These are phyloP conservation scores for Coemansia reversa DNA, from an alignment of 192 early-diverging fungal genomes.

Conservation along the genomic window DNA sequence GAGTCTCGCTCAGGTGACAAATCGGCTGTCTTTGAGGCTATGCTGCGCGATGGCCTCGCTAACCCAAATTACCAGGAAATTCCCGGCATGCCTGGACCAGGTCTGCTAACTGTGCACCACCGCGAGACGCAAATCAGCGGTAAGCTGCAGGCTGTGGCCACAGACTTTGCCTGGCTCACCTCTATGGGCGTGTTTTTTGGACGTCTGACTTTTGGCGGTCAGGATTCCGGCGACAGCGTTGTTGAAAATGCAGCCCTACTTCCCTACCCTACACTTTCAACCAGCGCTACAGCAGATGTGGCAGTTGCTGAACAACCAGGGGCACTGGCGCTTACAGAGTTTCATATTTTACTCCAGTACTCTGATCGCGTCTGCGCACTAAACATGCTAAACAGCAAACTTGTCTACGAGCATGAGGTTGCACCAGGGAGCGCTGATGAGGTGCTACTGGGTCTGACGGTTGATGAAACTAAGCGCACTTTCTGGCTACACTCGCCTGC, in stretches of 20 bases:
- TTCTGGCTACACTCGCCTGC: conserved; percentile 90
- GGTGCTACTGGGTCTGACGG: conserved; percentile 63
- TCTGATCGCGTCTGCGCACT: conserved; percentile 73
- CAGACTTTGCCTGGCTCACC: conserved; percentile 89
- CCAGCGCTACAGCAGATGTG: conserved; percentile 14
- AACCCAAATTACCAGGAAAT: conserved; percentile 68
- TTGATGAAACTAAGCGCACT: conserved; percentile 78
- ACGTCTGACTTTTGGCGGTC: conserved; percentile 71
- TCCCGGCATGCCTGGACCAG: conserved; percentile 52
- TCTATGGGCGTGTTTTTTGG: conserved; percentile 87
- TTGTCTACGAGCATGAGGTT: conserved; percentile 81
- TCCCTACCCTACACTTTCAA: conserved; percentile 63
- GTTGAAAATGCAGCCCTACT: conserved; percentile 79
- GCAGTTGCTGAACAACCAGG: conserved; percentile 62
- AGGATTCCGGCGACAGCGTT: conserved; percentile 74
- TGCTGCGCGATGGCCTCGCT: conserved; percentile 72
- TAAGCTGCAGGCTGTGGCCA: conserved; percentile 22
- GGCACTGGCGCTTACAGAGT: conserved; percentile 80
- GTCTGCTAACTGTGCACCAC: conserved; percentile 39
- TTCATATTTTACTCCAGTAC: conserved; percentile 87
- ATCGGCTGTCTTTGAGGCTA: conserved; percentile 68
- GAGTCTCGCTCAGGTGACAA: conserved; percentile 51
- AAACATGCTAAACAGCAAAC: conserved; percentile 75
- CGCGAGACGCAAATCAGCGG: conserved; percentile 13
- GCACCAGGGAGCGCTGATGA: conserved; percentile 53